Evolutionary conservation across 176 grass and related monocot genomes (phyloP).

Genomic region (Rhynchospora tenuis): DNA sequence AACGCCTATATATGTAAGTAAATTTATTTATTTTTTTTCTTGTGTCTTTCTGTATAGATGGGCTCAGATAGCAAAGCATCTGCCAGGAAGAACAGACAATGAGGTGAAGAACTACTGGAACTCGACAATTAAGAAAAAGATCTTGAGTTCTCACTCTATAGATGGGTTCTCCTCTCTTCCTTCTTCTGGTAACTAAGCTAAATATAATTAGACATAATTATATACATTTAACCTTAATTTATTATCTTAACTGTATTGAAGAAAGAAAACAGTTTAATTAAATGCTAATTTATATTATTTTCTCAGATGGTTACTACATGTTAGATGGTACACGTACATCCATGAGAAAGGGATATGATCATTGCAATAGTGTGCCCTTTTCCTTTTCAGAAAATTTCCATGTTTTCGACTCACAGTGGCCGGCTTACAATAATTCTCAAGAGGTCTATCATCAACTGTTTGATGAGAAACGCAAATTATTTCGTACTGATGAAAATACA

Average conservation of each 20-base stretch:
- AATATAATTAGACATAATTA: background rate
- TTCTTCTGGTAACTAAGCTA: constrained; percentile 20
- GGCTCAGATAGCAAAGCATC: constrained; percentile 97
- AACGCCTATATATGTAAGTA: background rate
- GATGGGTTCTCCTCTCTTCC: constrained; percentile 27
- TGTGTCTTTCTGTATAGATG: constrained; percentile 45
- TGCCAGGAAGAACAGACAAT: constrained; percentile 93
- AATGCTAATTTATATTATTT: background rate
- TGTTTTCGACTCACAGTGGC: constrained; percentile 16
- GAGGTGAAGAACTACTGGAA: constrained; percentile 99
- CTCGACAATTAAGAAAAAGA: constrained; percentile 98
- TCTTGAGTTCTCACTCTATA: constrained; percentile 33
- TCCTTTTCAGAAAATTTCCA: background rate
- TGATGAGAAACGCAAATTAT: background rate
- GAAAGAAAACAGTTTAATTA: background rate
- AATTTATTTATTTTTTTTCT: background rate
- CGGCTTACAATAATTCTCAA: constrained; percentile 13
- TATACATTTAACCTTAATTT: background rate
- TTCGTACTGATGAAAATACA: background rate
- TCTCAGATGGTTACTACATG: constrained; percentile 55
- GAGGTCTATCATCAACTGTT: background rate
- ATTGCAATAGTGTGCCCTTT: constrained; percentile 8
- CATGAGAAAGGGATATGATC: constrained; percentile 21
- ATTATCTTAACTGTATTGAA: background rate
- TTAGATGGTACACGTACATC: constrained; percentile 31